Evolutionary conservation across 257 asterid genomes (phyloP), one percentile per base, ranked within the genome.

Genomic region (Paulownia fortunei): DNA sequence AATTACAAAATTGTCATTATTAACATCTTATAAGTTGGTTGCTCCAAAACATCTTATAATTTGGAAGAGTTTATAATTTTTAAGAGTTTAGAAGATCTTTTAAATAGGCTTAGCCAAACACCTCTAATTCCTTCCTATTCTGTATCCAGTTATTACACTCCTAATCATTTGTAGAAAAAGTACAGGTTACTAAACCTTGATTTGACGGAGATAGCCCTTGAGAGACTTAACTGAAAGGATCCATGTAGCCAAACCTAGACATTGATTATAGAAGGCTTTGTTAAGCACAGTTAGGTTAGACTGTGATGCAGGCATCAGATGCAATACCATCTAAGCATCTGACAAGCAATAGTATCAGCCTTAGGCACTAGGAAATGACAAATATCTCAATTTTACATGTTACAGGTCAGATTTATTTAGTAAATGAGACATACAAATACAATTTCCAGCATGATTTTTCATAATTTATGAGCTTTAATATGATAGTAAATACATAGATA

Each of bases 151-250:
- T 49, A 65, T 26, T 37, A 47, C 46, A 64, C 24, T 16, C 56
- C 49, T 34, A 8, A 36, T 18, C 26, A 39, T 65, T 36, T 19
- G 12, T 62, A 37, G 32, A 51, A 30, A 51, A 49, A 12, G 23
- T 10, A 49, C 80, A 62, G 44, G 56, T 42, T 46, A 46, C 72
- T 74, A 44, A 16, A 74, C 58, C 46, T 73, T 59, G 47, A 74
- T 47, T 23, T 36, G 72, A 65, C 55, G 66, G 69, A 73, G 12
- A 34, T n/a, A 36, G 34, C 47, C 30, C 34, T 62, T 75, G 63
- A 30, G 37, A 62, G 39, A 26, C 30, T 60, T 46, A 62, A 66
- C 21, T 39, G 58, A 23, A 58, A 73, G 68, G 54, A 72, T 23
- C 34, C 16, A 59, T 59, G 66, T 26, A 41, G 21, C 19, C 6